These are phyloP conservation scores for Telopea speciosissima DNA, from an alignment of 177 flowering plant species.

Conservation along the genomic window DNA sequence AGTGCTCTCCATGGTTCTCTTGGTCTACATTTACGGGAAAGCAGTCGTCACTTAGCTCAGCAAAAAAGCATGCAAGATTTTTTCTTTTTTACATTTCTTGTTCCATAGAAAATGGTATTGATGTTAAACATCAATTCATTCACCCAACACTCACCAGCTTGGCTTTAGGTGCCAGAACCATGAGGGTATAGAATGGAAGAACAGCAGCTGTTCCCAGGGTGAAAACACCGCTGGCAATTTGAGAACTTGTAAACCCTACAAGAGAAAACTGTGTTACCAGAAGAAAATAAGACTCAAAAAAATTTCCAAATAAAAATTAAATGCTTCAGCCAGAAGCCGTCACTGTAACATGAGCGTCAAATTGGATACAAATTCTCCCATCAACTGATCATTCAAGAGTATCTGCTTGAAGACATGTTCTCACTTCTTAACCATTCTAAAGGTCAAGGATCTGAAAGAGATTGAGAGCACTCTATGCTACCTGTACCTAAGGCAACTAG, in stretches of 20 bases:
- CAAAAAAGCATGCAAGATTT: background rate
- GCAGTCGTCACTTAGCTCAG: constrained; percentile 3
- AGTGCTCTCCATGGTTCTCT: constrained; percentile 58
- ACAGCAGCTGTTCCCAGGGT: constrained; percentile 84
- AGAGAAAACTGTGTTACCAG: background rate
- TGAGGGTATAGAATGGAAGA: constrained; percentile 87
- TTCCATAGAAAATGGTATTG: background rate
- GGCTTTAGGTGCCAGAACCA: constrained; percentile 87
- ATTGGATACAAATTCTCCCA: background rate
- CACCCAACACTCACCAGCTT: constrained; percentile 41
- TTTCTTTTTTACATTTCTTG: background rate
- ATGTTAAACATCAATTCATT: background rate
- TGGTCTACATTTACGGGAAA: constrained; percentile 53
- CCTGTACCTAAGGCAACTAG: background rate
- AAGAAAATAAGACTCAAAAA: background rate
- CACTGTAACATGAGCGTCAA: background rate
- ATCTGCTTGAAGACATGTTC: background rate
- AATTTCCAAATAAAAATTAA: background rate
- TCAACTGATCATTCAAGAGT: background rate
- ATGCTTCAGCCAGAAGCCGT: background rate
- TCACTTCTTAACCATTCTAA: background rate
- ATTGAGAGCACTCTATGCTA: background rate
- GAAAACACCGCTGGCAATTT: constrained; percentile 67
- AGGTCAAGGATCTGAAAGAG: background rate
- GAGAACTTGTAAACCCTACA: constrained; percentile 62